Conservation (phyloP, 139 green algal species). For the Chlamydomonas sphaeroides region DNA sequence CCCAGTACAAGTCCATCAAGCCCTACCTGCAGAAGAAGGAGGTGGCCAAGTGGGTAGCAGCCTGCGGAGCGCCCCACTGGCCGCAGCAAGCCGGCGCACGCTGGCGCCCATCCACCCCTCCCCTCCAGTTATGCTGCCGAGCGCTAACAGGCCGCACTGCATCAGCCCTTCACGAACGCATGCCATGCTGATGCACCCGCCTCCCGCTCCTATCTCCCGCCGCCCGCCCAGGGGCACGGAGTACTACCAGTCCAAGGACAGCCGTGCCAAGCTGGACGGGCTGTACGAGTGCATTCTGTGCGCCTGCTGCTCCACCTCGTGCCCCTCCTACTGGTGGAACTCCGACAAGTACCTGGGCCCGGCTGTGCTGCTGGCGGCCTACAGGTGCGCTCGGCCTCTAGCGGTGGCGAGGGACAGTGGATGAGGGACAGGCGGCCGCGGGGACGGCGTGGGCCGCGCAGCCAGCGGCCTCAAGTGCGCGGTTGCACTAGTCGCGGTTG, state of each 20-base stretch:
- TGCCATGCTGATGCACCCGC: no score
- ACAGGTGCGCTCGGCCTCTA: slow-evolving; percentile 76
- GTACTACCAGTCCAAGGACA: slow-evolving; percentile 90
- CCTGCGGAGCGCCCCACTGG: no score
- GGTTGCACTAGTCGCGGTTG: no score
- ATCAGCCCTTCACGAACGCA: no score
- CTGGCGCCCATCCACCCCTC: no score
- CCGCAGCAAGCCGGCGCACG: no score
- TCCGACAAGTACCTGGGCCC: slow-evolving; percentile 99
- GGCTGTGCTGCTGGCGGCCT: slow-evolving; percentile 93
- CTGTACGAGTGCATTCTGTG: slow-evolving; percentile 99
- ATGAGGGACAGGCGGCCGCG: no score
- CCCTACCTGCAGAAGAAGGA: slow-evolving; percentile 91
- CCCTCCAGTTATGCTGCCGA: no score
- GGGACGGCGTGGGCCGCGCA: not conserved
- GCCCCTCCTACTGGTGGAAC: slow-evolving; percentile 99
- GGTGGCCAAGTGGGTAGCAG: not conserved
- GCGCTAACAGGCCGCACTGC: no score
- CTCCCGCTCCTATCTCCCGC: no score
- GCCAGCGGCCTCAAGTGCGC: no score
- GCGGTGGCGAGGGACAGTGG: no score
- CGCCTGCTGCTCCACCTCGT: slow-evolving; percentile 97
- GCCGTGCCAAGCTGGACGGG: slow-evolving; percentile 94
- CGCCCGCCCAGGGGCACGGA: slow-evolving; percentile 75
- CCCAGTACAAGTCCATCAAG: slow-evolving; percentile 99